A percentile compares a stretch with the other conserved stretches of the same genome.
Evolutionary conservation across 140 eudicot species (phyloP).

Genomic region (Senecio squalidus): DNA sequence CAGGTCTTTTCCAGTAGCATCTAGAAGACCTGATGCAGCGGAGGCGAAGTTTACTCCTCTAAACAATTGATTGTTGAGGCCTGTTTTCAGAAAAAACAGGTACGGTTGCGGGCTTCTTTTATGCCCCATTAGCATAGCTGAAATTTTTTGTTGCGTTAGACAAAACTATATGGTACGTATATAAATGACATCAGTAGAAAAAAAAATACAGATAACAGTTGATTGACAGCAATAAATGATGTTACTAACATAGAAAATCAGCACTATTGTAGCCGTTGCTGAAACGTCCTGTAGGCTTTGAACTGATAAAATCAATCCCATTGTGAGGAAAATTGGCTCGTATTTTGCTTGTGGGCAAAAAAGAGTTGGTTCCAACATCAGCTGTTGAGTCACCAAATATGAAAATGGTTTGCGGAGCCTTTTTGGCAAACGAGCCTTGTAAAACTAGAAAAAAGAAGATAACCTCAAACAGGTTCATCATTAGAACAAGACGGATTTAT

Average conservation of each 20-base stretch:
- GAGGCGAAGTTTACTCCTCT: conserved; percentile 49
- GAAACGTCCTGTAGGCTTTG: conserved; percentile 47
- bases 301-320: conserved; percentile 41
- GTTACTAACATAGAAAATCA: conserved; percentile 41
- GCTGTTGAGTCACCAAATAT: conserved; percentile 52
- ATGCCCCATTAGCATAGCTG: conserved; percentile 34
- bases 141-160: not conserved
- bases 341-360: conserved; percentile 10
- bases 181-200: not conserved
- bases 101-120: conserved; percentile 40
- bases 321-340: conserved; percentile 34
- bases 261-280: conserved; percentile 62
- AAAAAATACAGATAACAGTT: not conserved
- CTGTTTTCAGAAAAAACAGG: conserved; percentile 24
- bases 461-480: not conserved
- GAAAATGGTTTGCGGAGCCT: conserved; percentile 25
- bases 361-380: conserved; percentile 50
- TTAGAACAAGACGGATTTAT: not conserved
- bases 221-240: not conserved
- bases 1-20: conserved; percentile 17
- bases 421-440: conserved; percentile 4
- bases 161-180: not conserved
- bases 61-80: conserved; percentile 5
- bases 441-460: conserved; percentile 10
- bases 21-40: conserved; percentile 39